Conservation (phyloP, 257 asterid genomes). For the Linderniella brevidens region DNA sequence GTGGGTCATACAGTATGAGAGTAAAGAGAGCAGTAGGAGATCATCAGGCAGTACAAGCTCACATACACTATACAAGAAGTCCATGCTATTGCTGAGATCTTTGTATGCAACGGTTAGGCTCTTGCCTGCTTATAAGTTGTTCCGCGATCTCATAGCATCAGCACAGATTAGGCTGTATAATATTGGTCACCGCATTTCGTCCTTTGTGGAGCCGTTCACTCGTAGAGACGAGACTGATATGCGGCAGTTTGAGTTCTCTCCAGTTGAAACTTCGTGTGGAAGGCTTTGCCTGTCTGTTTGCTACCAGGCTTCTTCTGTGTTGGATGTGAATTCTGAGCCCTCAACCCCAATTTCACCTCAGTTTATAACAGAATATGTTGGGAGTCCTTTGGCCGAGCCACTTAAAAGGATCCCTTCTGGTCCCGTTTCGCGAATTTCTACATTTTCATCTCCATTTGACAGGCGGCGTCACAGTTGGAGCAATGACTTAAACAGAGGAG, state of each 20-base stretch:
- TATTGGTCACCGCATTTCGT: constrained; percentile 58
- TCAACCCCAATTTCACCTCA: constrained; percentile 70
- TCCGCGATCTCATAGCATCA: constrained; percentile 59
- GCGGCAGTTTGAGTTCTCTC: constrained; percentile 56
- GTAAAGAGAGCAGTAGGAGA: constrained; percentile 48
- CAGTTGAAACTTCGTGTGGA: constrained; percentile 68
- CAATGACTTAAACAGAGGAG: constrained; percentile 56
- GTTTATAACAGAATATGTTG: constrained; percentile 72
- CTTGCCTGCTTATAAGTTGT: constrained; percentile 73
- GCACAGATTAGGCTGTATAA: constrained; percentile 39
- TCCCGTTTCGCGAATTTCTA: constrained; percentile 34
- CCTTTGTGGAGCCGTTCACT: constrained; percentile 72
- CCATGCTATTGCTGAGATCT: constrained; percentile 47
- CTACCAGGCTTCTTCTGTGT: constrained; percentile 47
- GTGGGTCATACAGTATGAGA: constrained; percentile 72
- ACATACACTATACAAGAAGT: constrained; percentile 47
- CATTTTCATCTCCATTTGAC: constrained; percentile 39
- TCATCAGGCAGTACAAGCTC: constrained; percentile 28
- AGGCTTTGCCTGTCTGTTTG: constrained; percentile 72
- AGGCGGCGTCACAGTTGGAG: constrained; percentile 97
- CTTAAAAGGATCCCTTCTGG: constrained; percentile 52
- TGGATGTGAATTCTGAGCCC: constrained; percentile 58
- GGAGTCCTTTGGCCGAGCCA: constrained; percentile 89
- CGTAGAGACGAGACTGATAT: constrained; percentile 69
- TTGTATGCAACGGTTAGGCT: constrained; percentile 59